Base-by-base conservation (phyloP, 768 basidiomycete species). In the Exsudoporus frostii region DNA sequence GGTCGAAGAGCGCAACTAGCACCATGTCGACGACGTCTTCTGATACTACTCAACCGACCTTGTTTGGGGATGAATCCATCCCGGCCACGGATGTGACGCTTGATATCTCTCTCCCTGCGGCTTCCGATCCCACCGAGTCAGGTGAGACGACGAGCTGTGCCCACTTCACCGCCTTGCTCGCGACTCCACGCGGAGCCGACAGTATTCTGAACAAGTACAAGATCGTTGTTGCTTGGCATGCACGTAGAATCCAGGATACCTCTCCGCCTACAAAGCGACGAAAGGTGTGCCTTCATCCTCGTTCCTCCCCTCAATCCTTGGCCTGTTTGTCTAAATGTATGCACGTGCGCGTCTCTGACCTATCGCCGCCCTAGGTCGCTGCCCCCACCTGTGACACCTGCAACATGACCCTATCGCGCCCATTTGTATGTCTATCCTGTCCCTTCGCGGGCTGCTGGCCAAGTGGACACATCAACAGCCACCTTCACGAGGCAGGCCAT, bases 391-490 rank as follows among this genome's bases (percentile, higher is more conserved):
- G 90, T 63, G 80, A 78, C 9, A 77, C 74, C 13, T 92, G 90
- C 62, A 69, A 72, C 9, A 46, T 75, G 2, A 62, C 81, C 2
- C 72, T 90, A 27, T 73, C 81, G 1, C 75, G 88, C 22, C 87
- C 90, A 0, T 84, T 86, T 61, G 83, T 79, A 4, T 92, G 90
- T 58, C 71, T 92, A 7, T 77, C 83, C n/a, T 92, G 90, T 60
- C 62, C 80, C 4, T 86, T 76, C 63, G 74, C 78, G 10, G 89
- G 85, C 7, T 91, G 90, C 57, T 92, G 89, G 89, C 55, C 66
- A 13, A 74, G 73, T 39, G 74, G 74, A 4, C 90, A 92, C 63
- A 71, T 81, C 25, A 61, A 73, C 1, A 68, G 63, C 5, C 91
- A 93, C 66, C 72, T 90, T 29, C 74, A 71, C 55, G 75, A 79